Evolutionary conservation across 1,284 basidiomycete species (phyloP), one percentile per base, ranked within the genome.

Genomic region (Exobasidium cylindrosporum): DNA sequence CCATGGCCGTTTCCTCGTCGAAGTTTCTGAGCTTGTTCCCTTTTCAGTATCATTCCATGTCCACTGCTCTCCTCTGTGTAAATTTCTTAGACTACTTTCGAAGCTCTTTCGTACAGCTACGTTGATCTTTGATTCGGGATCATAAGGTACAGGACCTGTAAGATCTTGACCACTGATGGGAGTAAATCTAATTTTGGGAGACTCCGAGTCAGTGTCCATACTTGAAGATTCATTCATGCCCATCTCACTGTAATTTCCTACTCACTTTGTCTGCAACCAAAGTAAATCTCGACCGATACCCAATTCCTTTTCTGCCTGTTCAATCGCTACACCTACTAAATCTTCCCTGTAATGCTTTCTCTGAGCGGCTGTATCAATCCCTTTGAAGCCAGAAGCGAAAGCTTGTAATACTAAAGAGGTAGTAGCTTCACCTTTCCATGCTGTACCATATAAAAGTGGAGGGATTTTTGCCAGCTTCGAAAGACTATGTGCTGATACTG

Each of bases 271-370:
- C 61, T 78, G 77, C 13, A 78, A 40, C 77, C 77, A 78, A 0
- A 77, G 28, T 21, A 70, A 67, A 1, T 58, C 54, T 5, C 77
- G 54, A 10, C 52, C 40, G 10, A 77, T 58, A 3, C 64, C 23
- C 43, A 73, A 60, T 11, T 74, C 71, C 17, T 53, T 23, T 2
- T 58, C 55, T 1, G 69, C 72, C 2, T 43, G 62, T 35, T 26
- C 14, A n/a, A 78, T 50, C 4, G 74, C 77, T 23, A 60, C 45
- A 0, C 77, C 77, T 13, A 78, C 76, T 21, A 73, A 65, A 44
- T 76, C 76, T 57, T 78, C 75, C 29, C 73, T 67, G 54, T 78
- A 78, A 62, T 78, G 77, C 52, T 77, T 77, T 29, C 67, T 69
- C 56, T 78, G 77, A 2, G 60, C 77, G 21, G 77, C 74, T 1